Evolutionary conservation across 768 basidiomycete genomes (phyloP).

Genomic region (Rossbeevera mucosa): DNA sequence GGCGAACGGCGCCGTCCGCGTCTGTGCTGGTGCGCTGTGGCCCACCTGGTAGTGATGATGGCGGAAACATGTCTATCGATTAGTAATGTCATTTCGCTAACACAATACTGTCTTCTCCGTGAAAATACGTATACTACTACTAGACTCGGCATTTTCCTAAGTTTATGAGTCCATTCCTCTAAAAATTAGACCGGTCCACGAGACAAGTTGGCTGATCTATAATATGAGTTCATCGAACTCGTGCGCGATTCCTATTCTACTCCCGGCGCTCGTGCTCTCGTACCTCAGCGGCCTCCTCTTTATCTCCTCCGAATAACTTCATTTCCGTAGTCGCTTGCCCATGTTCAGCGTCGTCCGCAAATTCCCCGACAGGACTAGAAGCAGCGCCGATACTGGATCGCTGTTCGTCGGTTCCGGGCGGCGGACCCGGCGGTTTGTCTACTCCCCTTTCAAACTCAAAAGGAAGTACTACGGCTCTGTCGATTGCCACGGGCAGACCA

Average conservation of each 20-base stretch:
- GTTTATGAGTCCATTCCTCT: background rate
- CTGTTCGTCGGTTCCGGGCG: conserved; percentile 8
- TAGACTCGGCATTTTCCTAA: too few relatives aligned
- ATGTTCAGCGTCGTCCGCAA: background rate
- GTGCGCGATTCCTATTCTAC: background rate
- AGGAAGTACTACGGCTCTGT: conserved; percentile 81
- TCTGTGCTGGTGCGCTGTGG: conserved; percentile 31
- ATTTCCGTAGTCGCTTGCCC: background rate
- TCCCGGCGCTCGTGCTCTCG: background rate
- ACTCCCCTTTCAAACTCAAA: conserved; percentile 46
- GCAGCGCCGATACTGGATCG: conserved; percentile 1
- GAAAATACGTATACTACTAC: too few relatives aligned
- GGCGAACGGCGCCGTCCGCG: conserved; percentile 59
- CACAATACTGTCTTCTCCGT: too few relatives aligned
- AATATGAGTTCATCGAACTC: background rate
- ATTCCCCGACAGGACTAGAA: background rate
- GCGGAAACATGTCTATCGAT: conserved; percentile 10
- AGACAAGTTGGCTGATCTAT: background rate
- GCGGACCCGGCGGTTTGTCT: conserved; percentile 11
- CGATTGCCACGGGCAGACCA: conserved; percentile 82
- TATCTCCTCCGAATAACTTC: background rate
- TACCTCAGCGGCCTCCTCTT: background rate
- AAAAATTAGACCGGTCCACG: background rate
- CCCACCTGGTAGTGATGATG: conserved; percentile 5
- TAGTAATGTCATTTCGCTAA: too few relatives aligned